Conservation (phyloP, 2,329 filamentous ascomycete genomes). For the Hortaea werneckii region DNA sequence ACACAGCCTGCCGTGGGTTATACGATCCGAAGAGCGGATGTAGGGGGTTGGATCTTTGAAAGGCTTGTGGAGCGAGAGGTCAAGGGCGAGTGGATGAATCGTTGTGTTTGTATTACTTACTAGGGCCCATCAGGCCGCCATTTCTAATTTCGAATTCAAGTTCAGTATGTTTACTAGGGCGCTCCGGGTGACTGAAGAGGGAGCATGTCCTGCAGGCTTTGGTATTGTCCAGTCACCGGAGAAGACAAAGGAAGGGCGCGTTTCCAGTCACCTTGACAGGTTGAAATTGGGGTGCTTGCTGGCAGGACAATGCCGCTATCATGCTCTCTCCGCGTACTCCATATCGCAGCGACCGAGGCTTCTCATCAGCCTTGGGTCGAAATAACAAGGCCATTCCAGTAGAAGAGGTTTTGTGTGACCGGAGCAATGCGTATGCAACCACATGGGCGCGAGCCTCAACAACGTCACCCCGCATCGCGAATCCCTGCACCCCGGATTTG, state of each 20-base stretch:
- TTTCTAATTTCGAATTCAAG: too few relatives aligned
- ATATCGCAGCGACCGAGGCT: background rate
- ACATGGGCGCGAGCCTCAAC: background rate
- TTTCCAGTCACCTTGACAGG: too few relatives aligned
- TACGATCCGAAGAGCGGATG: slow-evolving; percentile 29
- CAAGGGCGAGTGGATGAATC: slow-evolving; percentile 21
- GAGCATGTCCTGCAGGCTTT: too few relatives aligned
- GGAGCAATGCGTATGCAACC: background rate
- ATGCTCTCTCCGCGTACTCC: background rate
- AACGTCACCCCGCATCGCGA: background rate
- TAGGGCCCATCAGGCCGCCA: slow-evolving; percentile 5
- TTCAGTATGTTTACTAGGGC: too few relatives aligned
- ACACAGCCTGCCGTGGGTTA: slow-evolving; percentile 29
- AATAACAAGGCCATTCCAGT: background rate
- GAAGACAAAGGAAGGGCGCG: too few relatives aligned
- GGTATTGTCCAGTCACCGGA: too few relatives aligned
- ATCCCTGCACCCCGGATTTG: background rate
- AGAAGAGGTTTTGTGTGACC: background rate
- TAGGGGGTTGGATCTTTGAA: slow-evolving; percentile 32
- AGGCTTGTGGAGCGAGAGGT: slow-evolving; percentile 18
- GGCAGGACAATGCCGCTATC: background rate
- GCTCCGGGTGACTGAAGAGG: too few relatives aligned
- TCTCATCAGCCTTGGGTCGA: background rate
- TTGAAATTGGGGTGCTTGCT: too few relatives aligned
- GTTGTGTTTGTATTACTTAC: slow-evolving; percentile 27